phyloP scores from a whole-genome alignment of 371 early-diverging fungal genomes.

The Mucor mucedo region DNA sequence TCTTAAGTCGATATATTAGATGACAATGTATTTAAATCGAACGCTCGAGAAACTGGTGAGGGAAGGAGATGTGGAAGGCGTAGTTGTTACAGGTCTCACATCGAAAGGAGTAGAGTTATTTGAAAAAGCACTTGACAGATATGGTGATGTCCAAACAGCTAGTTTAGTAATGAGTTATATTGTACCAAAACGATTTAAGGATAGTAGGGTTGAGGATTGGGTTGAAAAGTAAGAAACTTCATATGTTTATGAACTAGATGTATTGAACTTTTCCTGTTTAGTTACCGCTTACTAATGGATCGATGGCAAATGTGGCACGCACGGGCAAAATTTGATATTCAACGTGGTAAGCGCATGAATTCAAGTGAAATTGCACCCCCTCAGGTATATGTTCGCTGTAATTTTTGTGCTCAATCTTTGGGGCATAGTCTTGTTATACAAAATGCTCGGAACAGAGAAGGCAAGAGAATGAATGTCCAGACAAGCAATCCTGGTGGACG shows the following conservation, averaged over 20 bases:
- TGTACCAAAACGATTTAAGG: conserved; percentile 64
- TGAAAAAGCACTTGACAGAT: conserved; percentile 78
- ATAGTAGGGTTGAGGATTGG: conserved; percentile 78
- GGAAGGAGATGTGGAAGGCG: conserved; percentile 74
- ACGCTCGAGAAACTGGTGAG: conserved; percentile 53
- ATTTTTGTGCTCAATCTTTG: conserved; percentile 84
- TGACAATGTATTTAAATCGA: conserved; percentile 58
- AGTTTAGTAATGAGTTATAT: conserved; percentile 70
- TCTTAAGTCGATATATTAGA: conserved; percentile 24
- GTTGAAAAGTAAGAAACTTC: conserved; percentile 65
- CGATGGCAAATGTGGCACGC: conserved; percentile 86
- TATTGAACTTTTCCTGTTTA: conserved; percentile 22
- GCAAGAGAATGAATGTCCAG: conserved; percentile 60
- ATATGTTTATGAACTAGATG: background rate
- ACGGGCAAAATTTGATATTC: conserved; percentile 90
- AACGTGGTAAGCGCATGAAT: conserved; percentile 67
- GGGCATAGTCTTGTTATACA: conserved; percentile 66
- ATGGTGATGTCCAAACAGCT: conserved; percentile 92
- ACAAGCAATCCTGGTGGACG: conserved; percentile 49
- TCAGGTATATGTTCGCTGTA: conserved; percentile 90
- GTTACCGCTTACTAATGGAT: conserved; percentile 88
- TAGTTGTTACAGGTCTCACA: conserved; percentile 79
- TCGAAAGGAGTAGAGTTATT: conserved; percentile 68
- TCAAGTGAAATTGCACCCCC: conserved; percentile 71
- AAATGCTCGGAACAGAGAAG: conserved; percentile 60